phyloP scores from a whole-genome alignment of 208 protist species.

The Novymonas esmeraldas region DNA sequence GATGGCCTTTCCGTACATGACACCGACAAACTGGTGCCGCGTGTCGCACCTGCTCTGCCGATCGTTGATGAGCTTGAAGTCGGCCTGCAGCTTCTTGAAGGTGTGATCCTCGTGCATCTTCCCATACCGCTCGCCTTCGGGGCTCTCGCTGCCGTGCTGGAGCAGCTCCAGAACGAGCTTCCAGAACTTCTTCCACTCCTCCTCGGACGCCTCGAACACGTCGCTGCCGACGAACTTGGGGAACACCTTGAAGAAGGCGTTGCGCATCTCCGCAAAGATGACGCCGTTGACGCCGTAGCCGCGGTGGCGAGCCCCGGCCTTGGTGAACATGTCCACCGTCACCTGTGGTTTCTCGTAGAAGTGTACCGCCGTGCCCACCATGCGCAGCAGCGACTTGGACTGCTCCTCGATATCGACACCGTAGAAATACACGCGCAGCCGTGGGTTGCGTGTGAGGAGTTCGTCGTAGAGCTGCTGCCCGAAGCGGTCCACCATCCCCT shows the following conservation, averaged over 20 bases:
- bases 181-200: slow-evolving; percentile 80
- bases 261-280: slow-evolving; percentile 56
- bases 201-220: slow-evolving; percentile 51
- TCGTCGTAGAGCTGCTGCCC: slow-evolving; percentile 66
- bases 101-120: slow-evolving; percentile 46
- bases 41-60: slow-evolving; percentile 50
- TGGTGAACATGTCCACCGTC: slow-evolving; percentile 61
- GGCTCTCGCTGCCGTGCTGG: slow-evolving; percentile 50
- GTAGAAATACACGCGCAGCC: slow-evolving; percentile 62
- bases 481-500: slow-evolving; percentile 56
- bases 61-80: slow-evolving; percentile 60
- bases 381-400: slow-evolving; percentile 53
- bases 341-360: slow-evolving; percentile 69
- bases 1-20: slow-evolving; percentile 76
- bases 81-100: slow-evolving; percentile 50
- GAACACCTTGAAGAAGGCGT: slow-evolving; percentile 76
- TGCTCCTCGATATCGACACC: slow-evolving; percentile 69
- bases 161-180: slow-evolving; percentile 50
- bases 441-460: slow-evolving; percentile 49
- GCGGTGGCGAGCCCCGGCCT: slow-evolving; percentile 66
- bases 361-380: slow-evolving; percentile 70
- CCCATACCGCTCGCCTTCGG: slow-evolving; percentile 60
- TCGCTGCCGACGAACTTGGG: slow-evolving; percentile 67
- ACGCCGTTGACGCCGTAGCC: slow-evolving; percentile 62
- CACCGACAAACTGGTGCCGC: slow-evolving; percentile 57